A percentile compares a stretch with the other conserved stretches of the same genome.
phyloP scores from a whole-genome alignment of 805 yeast species.

The Tetrapisispora taiwanensis region DNA sequence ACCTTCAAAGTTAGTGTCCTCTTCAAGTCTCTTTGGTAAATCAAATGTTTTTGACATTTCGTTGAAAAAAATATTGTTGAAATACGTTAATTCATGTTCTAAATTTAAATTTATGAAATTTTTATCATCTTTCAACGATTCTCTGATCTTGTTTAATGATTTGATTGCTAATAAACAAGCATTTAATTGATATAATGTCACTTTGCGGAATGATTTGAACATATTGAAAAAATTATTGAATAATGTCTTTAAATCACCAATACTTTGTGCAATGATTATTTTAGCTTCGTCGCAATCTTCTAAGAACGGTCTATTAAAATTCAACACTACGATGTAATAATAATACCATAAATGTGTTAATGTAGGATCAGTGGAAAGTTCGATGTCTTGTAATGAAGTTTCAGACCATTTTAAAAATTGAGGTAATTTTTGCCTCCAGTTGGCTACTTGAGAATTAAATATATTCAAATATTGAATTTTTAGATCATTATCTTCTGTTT shows the following conservation, averaged over 20 bases:
- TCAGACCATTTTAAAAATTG: constrained; percentile 41
- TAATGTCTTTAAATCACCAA: constrained; percentile 23
- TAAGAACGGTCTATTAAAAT: constrained; percentile 51
- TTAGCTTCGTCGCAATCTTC: constrained; percentile 30
- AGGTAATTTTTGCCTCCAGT: constrained; percentile 45
- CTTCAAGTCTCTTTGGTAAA: constrained; percentile 17
- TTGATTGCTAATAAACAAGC: constrained; percentile 26
- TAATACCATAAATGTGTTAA: constrained; percentile 43
- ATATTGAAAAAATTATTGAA: constrained; percentile 21
- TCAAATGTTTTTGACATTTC: constrained; percentile 20
- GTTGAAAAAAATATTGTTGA: constrained; percentile 17
- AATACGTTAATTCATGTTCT: constrained; percentile 15
- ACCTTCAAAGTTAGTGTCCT: constrained; percentile 16
- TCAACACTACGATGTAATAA: constrained; percentile 48
- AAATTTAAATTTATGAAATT: constrained; percentile 8
- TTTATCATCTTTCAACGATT: constrained; percentile 2
- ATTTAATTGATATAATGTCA: constrained; percentile 26
- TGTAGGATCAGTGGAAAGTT: constrained; percentile 42
- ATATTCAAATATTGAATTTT: constrained; percentile 31
- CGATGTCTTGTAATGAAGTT: constrained; percentile 31
- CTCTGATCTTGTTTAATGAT: constrained; percentile 18
- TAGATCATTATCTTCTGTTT: constrained; percentile 25
- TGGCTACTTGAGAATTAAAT: constrained; percentile 40
- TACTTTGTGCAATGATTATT: constrained; percentile 20
- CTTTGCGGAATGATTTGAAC: constrained; percentile 19